These are phyloP conservation scores for Tylopilus subfusipes DNA, from an alignment of 768 basidiomycete genomes.

Conservation along the genomic window DNA sequence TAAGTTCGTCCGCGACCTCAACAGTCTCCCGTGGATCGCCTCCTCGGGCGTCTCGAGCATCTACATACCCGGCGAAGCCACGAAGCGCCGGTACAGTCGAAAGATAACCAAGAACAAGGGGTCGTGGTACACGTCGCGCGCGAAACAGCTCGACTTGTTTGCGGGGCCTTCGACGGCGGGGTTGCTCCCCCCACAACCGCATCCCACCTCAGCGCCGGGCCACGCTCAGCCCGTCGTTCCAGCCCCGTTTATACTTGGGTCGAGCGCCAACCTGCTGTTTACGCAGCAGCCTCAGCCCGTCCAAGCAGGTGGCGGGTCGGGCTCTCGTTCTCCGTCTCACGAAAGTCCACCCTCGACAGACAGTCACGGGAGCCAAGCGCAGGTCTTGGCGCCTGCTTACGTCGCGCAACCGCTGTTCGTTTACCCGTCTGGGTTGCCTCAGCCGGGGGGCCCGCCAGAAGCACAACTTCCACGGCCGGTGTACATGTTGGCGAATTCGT, in stretches of 20 bases:
- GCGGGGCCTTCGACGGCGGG: conserved; percentile 33
- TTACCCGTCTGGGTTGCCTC: conserved; percentile 30
- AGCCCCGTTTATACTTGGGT: conserved; percentile 31
- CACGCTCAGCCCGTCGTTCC: conserved; percentile 9
- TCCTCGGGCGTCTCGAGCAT: conserved; percentile 45
- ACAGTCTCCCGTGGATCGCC: conserved; percentile 46
- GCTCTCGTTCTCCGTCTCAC: conserved; percentile 31
- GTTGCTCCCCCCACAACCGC: conserved; percentile 20
- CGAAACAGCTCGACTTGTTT: conserved; percentile 28
- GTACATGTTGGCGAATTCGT: conserved; percentile 28
- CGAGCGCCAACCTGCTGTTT: conserved; percentile 31
- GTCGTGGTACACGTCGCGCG: conserved; percentile 28
- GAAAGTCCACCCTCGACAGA: conserved; percentile 30
- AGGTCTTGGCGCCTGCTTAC: conserved; percentile 25
- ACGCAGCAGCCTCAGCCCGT: conserved; percentile 18
- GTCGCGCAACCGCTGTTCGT: conserved; percentile 31
- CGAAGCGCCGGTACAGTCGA: conserved; percentile 28
- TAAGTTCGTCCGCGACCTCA: conserved; percentile 37
- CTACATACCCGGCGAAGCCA: conserved; percentile 40
- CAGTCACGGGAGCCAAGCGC: conserved; percentile 31
- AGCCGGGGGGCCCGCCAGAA: conserved; percentile 25
- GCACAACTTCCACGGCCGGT: conserved; percentile 26
- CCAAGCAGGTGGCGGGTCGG: conserved; percentile 12
- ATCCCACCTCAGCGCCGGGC: not conserved
- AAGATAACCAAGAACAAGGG: conserved; percentile 26